Percentiles rank a stretch among this genome's conserved stretches.
phyloP scores from a whole-genome alignment of 306 rosid species.

The Senna siamea region DNA sequence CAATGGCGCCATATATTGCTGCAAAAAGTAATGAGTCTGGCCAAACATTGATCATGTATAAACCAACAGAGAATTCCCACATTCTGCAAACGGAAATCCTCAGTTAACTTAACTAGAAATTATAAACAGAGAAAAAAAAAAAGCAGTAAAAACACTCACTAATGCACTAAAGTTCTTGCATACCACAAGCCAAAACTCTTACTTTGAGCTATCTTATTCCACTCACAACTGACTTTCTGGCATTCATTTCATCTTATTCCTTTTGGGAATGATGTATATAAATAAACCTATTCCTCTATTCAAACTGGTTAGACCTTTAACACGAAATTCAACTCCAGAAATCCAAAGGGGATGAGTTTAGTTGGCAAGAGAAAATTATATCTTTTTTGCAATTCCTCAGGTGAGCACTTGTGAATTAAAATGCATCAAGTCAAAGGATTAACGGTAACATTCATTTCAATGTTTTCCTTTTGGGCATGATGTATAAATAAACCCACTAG shows the following conservation, averaged over 20 bases:
- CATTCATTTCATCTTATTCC: constrained; percentile 7
- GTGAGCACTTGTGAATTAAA: too few relatives aligned
- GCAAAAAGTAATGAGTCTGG: constrained; percentile 82
- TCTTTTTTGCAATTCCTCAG: too few relatives aligned
- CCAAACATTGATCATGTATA: constrained; percentile 89
- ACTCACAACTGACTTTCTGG: constrained; percentile 9
- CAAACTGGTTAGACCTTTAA: background rate
- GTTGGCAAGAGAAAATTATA: too few relatives aligned
- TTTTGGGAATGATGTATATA: constrained; percentile 8
- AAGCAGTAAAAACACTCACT: background rate
- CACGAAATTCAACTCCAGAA: too few relatives aligned
- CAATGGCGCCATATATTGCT: constrained; percentile 88
- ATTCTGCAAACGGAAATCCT: constrained; percentile 53
- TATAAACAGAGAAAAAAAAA: background rate
- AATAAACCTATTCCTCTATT: constrained; percentile 6
- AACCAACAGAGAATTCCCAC: constrained; percentile 99
- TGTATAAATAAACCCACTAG: too few relatives aligned
- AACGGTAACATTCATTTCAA: too few relatives aligned
- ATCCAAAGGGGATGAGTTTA: too few relatives aligned
- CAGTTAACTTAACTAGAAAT: constrained; percentile 4
- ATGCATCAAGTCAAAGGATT: too few relatives aligned
- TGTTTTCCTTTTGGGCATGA: too few relatives aligned
- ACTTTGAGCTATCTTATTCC: background rate
- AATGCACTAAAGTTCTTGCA: too few relatives aligned
- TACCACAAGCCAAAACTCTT: constrained; percentile 16